Evolutionary conservation across 257 asterid genomes (phyloP).

Genomic region (Henckelia pumila): DNA sequence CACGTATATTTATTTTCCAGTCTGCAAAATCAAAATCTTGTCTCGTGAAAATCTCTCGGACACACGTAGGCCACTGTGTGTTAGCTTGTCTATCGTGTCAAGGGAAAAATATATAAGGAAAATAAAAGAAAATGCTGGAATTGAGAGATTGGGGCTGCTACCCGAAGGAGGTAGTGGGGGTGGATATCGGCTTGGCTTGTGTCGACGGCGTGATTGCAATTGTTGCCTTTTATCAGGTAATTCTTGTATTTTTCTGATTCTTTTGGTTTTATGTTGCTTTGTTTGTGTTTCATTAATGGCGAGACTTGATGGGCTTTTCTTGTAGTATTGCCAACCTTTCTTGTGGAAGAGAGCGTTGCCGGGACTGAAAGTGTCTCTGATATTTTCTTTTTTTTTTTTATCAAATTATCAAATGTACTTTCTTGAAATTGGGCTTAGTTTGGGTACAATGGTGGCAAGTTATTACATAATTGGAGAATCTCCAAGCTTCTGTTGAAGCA

Average conservation of each 20-base stretch:
- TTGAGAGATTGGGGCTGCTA: slow-evolving; percentile 57
- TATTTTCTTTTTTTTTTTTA: neutral
- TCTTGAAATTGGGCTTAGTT: slow-evolving; percentile 3
- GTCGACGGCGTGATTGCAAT: slow-evolving; percentile 67
- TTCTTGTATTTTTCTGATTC: slow-evolving; percentile 2
- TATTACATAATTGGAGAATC: neutral
- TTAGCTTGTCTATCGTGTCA: slow-evolving; percentile 24
- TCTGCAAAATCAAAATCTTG: too few species aligned
- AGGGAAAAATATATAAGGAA: slow-evolving; percentile 1
- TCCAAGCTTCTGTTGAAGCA: too few species aligned
- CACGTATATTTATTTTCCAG: too few species aligned
- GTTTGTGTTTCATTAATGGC: neutral
- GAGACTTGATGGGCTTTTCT: neutral
- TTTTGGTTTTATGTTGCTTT: slow-evolving; percentile 16
- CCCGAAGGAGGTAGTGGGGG: slow-evolving; percentile 60
- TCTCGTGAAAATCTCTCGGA: neutral
- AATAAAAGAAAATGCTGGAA: slow-evolving; percentile 44
- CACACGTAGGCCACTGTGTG: slow-evolving; percentile 20
- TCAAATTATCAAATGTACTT: too few species aligned
- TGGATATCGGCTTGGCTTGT: slow-evolving; percentile 58
- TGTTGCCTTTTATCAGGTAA: slow-evolving; percentile 69
- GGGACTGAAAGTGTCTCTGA: neutral
- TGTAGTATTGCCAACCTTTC: neutral
- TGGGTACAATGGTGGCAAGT: slow-evolving; percentile 9
- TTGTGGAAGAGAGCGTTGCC: slow-evolving; percentile 11